Conservation (phyloP, 2,329 filamentous ascomycete species). For the Nigrograna mackinnonii region DNA sequence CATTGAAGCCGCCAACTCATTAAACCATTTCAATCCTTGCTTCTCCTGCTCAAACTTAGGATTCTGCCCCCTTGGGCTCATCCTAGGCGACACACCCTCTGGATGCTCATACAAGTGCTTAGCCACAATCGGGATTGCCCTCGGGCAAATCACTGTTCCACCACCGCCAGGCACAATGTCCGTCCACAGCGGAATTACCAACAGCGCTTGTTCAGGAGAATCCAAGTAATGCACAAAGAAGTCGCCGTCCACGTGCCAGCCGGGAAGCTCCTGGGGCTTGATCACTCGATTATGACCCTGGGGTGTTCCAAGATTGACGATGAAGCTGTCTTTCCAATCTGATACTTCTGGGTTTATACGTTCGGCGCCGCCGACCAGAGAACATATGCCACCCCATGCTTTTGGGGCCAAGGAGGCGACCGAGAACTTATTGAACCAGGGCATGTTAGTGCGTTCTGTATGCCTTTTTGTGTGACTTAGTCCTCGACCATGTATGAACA, state of each 20-base stretch:
- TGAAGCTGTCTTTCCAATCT: conserved; percentile 69
- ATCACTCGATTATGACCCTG: conserved; percentile 54
- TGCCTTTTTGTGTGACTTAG: conserved; percentile 27
- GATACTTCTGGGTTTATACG: conserved; percentile 43
- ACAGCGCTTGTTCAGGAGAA: conserved; percentile 68
- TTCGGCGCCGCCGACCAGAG: conserved; percentile 66
- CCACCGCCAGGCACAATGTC: conserved; percentile 65
- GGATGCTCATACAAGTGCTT: conserved; percentile 62
- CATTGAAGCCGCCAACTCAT: conserved; percentile 41
- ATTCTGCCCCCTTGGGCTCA: conserved; percentile 59
- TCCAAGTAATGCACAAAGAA: conserved; percentile 76
- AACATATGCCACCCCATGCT: conserved; percentile 68
- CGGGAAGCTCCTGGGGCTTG: conserved; percentile 56
- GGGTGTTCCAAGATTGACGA: conserved; percentile 68
- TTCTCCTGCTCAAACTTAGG: conserved; percentile 48
- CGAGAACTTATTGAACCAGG: conserved; percentile 58
- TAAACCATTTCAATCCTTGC: conserved; percentile 50
- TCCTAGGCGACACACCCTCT: conserved; percentile 67
- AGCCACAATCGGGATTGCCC: conserved; percentile 62
- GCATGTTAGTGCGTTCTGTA: conserved; percentile 67
- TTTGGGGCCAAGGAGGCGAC: conserved; percentile 63
- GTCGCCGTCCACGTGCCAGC: conserved; percentile 73
- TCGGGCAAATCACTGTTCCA: conserved; percentile 67
- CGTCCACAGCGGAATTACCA: conserved; percentile 70
- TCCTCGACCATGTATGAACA: background rate